Evolutionary conservation across 2,329 filamentous ascomycete species (phyloP), one percentile per base, ranked within the genome.

Genomic region (Claviceps arundinis): DNA sequence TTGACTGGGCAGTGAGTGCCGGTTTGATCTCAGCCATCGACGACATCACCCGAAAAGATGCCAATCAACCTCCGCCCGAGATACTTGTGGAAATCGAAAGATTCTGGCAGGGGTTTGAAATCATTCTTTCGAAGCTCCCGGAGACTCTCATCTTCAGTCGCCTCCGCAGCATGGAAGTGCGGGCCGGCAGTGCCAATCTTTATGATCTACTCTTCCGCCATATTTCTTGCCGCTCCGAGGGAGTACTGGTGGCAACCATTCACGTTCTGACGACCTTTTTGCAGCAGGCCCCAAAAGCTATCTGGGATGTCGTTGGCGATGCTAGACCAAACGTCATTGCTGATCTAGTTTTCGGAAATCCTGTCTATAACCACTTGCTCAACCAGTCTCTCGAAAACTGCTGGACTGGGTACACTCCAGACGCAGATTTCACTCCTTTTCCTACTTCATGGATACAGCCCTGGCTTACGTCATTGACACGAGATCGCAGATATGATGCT

Each of bases 231-330:
- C 68, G 70, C 43, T 73, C 73, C 14, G 75, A 77, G 52, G 70
- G 73, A 2, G 79, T 86, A 22, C 73, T 95, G 54, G 73, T 82
- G 13, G 76, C 83, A 53, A 73, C 93, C 16, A 74, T 95, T 46
- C 80, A 82, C 52, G 81, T 84, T 1, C 77, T 95, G 55, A 80
- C 79, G 45, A 73, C 73, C 13, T 75, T 96, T 16, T 72, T 96
- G 50, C 78, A 83, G 57, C 89, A 87, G 59, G 85, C 87, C 0
- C 78, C 89, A 0, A 78, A 78, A 51, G 85, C 87, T 45, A 93
- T 96, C 60, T 96, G 91, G 91, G 85, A 89, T 60, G 84, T 89
- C 1, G 84, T 95, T 69, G 84, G 86, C 49, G 80, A 88, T 34
- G 87, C 91, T 49, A 85, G 87, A 1, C 85, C 89, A 3, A 82